These are phyloP conservation scores for Metarhizium guizhouense DNA, from an alignment of 2,329 filamentous ascomycete species.

Conservation along the genomic window DNA sequence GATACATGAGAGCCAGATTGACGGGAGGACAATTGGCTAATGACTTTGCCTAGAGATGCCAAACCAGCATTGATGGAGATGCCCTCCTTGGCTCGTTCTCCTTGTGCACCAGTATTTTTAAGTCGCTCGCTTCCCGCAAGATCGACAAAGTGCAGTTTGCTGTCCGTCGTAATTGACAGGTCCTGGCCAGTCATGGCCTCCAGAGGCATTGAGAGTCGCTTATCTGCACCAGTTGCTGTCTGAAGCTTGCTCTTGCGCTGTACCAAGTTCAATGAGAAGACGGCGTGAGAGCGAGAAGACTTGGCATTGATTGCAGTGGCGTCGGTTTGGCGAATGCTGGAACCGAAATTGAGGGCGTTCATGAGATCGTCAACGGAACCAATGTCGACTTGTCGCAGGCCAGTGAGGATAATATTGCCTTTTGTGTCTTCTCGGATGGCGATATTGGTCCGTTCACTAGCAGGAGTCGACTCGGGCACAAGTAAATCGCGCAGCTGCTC, in stretches of 20 bases:
- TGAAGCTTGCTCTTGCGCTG: conserved; percentile 62
- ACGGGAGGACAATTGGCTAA: conserved; percentile 90
- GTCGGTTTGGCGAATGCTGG: conserved; percentile 90
- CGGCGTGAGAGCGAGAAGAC: conserved; percentile 93
- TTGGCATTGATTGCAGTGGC: conserved; percentile 96
- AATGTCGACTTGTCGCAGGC: conserved; percentile 78
- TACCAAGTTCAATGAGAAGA: conserved; percentile 90
- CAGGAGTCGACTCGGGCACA: conserved; percentile 62
- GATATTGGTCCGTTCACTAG: conserved; percentile 66
- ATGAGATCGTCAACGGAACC: conserved; percentile 89
- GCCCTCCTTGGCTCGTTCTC: conserved; percentile 87
- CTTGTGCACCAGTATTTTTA: conserved; percentile 94
- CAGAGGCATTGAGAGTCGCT: conserved; percentile 77
- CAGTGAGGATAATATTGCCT: conserved; percentile 88
- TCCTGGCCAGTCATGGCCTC: conserved; percentile 64
- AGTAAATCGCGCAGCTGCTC: conserved; percentile 89
- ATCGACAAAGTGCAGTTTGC: conserved; percentile 98
- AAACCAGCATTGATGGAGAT: conserved; percentile 97
- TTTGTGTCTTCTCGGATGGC: conserved; percentile 90
- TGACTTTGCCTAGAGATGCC: conserved; percentile 92
- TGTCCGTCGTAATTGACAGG: conserved; percentile 77
- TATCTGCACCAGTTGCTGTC: conserved; percentile 54
- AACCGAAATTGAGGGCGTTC: conserved; percentile 83
- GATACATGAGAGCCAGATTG: conserved; percentile 85
- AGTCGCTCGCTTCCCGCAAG: conserved; percentile 91